A percentile compares a stretch with the other conserved stretches of the same genome.
Conservation (phyloP, 768 basidiomycete species). For the Lactarius tabidus region DNA sequence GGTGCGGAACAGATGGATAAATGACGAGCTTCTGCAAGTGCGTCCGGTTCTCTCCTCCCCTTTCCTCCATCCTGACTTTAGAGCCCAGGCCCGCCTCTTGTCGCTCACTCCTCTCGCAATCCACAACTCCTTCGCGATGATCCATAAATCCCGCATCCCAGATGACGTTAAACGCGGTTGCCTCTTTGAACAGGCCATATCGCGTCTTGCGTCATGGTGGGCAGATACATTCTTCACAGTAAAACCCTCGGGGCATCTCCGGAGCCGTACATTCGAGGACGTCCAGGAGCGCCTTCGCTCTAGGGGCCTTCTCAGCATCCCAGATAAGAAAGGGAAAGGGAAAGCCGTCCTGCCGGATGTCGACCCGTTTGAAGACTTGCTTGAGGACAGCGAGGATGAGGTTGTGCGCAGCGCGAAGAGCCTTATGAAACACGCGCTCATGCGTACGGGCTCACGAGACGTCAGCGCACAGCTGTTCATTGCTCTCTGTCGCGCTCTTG, state of each 20-base stretch:
- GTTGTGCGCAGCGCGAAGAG: constrained; percentile 73
- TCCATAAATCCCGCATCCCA: constrained; percentile 76
- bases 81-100: constrained; percentile 75
- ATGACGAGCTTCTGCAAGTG: constrained; percentile 80
- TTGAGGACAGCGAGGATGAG: constrained; percentile 52
- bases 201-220: constrained; percentile 84
- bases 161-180: constrained; percentile 79
- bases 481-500: constrained; percentile 78
- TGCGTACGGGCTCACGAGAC: constrained; percentile 77
- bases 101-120: constrained; percentile 79
- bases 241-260: constrained; percentile 59
- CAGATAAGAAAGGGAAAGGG: constrained; percentile 24
- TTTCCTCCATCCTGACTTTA: constrained; percentile 16
- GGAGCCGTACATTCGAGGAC: constrained; percentile 73
- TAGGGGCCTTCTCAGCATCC: constrained; percentile 16
- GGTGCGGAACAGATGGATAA: constrained; percentile 78
- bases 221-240: constrained; percentile 63
- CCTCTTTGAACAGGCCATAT: constrained; percentile 80
- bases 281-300: constrained; percentile 40
- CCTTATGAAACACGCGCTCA: constrained; percentile 89
- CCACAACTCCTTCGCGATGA: constrained; percentile 76
- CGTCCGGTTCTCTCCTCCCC: constrained; percentile 27
- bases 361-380: constrained; percentile 38
- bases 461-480: constrained; percentile 89
- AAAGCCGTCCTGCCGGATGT: neutral